Evolutionary conservation across 495 filamentous ascomycete genomes (phyloP).

Genomic region (Aeminium ludgeri): DNA sequence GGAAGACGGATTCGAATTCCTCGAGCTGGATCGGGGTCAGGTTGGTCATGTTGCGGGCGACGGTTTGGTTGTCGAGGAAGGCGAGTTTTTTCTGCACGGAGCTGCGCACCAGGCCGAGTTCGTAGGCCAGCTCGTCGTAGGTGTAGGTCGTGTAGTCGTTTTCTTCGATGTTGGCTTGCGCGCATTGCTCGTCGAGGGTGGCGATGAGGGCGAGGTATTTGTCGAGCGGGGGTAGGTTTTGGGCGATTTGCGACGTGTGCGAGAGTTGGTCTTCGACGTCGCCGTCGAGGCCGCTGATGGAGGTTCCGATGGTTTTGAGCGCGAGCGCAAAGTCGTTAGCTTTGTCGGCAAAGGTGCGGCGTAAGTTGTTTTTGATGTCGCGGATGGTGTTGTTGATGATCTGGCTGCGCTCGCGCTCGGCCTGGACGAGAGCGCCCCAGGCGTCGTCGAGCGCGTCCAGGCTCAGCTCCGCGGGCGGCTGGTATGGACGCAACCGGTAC

Average conservation of each 20-base stretch:
- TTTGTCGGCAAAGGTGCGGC: slow-evolving; percentile 82
- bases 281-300: slow-evolving; percentile 85
- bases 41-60: slow-evolving; percentile 96
- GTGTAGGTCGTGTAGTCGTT: slow-evolving; percentile 98
- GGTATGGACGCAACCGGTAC: slow-evolving; percentile 77
- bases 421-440: slow-evolving; percentile 59
- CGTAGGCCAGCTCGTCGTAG: slow-evolving; percentile 88
- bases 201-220: slow-evolving; percentile 72
- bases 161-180: slow-evolving; percentile 94
- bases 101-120: slow-evolving; percentile 73
- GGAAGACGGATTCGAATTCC: slow-evolving; percentile 93
- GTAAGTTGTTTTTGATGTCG: slow-evolving; percentile 93
- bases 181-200: slow-evolving; percentile 68
- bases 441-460: slow-evolving; percentile 65
- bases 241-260: slow-evolving; percentile 64
- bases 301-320: slow-evolving; percentile 78
- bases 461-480: slow-evolving; percentile 65
- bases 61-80: slow-evolving; percentile 93
- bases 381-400: slow-evolving; percentile 94
- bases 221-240: slow-evolving; percentile 72
- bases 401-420: slow-evolving; percentile 74
- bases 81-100: slow-evolving; percentile 87
- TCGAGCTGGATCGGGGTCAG: slow-evolving; percentile 94
- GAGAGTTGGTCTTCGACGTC: slow-evolving; percentile 85
- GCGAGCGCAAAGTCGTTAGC: slow-evolving; percentile 94